Evolutionary conservation across 192 early-diverging fungal species (phyloP).

Genomic region (Coemansia furcata): DNA sequence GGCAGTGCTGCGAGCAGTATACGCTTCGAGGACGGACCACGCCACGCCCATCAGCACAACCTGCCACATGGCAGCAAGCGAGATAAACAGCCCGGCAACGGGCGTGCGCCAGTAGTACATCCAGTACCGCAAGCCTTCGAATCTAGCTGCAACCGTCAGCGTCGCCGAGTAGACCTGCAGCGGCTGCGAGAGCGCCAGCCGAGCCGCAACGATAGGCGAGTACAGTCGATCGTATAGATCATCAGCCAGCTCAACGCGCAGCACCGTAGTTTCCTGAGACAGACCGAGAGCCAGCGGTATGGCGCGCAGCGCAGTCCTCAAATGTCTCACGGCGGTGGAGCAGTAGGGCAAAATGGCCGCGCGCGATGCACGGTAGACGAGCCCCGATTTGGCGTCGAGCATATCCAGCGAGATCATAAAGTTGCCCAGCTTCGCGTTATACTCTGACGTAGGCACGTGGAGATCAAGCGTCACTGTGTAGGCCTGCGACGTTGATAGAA

Average conservation of each 20-base stretch:
- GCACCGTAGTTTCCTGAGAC: constrained; percentile 41
- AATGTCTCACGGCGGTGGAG: constrained; percentile 12
- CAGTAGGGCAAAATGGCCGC: constrained; percentile 52
- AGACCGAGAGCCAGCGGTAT: constrained; percentile 55
- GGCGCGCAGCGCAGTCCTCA: constrained; percentile 16
- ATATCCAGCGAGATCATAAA: constrained; percentile 69
- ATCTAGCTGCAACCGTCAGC: constrained; percentile 57
- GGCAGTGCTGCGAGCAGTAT: constrained; percentile 11
- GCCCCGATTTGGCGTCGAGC: constrained; percentile 29
- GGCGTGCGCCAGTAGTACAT: constrained; percentile 73
- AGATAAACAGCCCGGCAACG: constrained; percentile 59
- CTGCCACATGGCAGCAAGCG: constrained; percentile 57
- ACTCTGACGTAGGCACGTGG: constrained; percentile 57
- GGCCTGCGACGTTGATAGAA: constrained; percentile 54
- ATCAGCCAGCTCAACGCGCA: constrained; percentile 56
- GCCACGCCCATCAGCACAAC: constrained; percentile 31
- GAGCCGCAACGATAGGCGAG: constrained; percentile 52
- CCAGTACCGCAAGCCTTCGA: constrained; percentile 68
- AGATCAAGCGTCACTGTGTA: constrained; percentile 62
- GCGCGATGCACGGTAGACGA: constrained; percentile 37
- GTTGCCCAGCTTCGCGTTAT: constrained; percentile 60
- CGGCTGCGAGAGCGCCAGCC: constrained; percentile 52
- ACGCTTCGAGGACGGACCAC: constrained; percentile 47
- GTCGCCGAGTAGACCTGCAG: constrained; percentile 57
- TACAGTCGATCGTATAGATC: constrained; percentile 52